Base-by-base conservation (phyloP, 2,329 filamentous ascomycete species). In the Dendryphion nanum region DNA sequence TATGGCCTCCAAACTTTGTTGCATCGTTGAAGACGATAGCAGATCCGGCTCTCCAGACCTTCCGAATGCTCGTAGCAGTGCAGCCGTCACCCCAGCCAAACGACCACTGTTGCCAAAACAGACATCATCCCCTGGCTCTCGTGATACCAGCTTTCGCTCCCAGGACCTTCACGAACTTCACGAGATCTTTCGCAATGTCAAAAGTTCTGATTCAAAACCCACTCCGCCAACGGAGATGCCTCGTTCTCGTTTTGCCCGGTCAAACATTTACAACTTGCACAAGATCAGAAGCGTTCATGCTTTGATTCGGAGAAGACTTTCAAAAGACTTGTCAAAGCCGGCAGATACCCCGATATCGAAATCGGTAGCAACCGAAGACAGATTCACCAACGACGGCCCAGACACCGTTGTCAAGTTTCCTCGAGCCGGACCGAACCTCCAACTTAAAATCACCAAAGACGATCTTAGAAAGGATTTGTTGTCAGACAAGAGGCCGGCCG, bases 241-340 rank as follows among this genome's bases (percentile, higher is more conserved):
- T 5, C 53, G 45, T 35, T 28, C 48, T 28, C 53, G 51, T 32
- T 56, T 57, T 40, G 51, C 41, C 15, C 53, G 51, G 17, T 47
- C 54, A 2, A 62, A 58, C 2, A 41, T 60, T 16, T 51, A 61
- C 45, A 64, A 53, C n/a, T 37, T 65, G 5, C 59, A 59, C 45
- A 63, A 57, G 40, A 57, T 63, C 49, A 58, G 51, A 19, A 65
- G 60, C 43, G 52, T 64, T 44, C 59, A 54, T 18, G 61, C 59
- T 3, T 47, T 65, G 10, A 51, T 64, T 28, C 57, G 53, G 34
- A 51, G 52, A n/a, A 62, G 51, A 21, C 53, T 63, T 30, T 61
- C 61, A 4, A 56, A 45, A 29, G 59, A 63, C 15, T 30, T 51
- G 6, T 21, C 45, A 3, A 58, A 44, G 29, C 50, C 52, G 18